phyloP scores from a whole-genome alignment of 2,329 filamentous ascomycete species.

The Aureobasidium pullulans region DNA sequence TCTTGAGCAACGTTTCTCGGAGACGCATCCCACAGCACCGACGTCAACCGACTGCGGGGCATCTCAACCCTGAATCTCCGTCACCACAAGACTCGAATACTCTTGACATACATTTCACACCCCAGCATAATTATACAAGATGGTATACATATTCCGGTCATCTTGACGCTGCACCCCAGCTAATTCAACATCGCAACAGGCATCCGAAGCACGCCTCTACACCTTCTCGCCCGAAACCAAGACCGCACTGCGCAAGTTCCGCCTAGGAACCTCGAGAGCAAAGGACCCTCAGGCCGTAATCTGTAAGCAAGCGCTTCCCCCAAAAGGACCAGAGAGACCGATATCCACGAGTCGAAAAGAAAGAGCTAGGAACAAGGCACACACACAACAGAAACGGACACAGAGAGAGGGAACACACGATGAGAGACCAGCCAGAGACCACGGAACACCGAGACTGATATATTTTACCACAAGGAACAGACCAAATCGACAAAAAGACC shows the following conservation, averaged over 20 bases:
- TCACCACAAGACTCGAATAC: not conserved
- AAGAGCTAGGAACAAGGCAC: not conserved
- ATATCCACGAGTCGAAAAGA: not conserved
- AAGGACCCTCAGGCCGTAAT: constrained; percentile 86
- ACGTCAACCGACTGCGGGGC: constrained; percentile 10
- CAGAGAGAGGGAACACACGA: not conserved
- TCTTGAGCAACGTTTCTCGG: constrained; percentile 3
- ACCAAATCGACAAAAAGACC: constrained; percentile 82
- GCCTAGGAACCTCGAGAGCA: constrained; percentile 78
- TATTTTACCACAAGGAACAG: constrained; percentile 38
- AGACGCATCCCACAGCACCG: not conserved
- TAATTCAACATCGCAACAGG: constrained; percentile 23
- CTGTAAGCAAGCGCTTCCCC: constrained; percentile 58
- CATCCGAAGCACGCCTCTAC: constrained; percentile 84
- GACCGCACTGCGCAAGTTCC: constrained; percentile 88
- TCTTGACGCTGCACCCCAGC: not conserved
- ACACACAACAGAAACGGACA: not conserved
- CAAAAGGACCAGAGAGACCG: constrained; percentile 14
- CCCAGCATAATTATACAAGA: not conserved
- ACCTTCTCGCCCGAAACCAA: constrained; percentile 87
- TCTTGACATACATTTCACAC: not conserved
- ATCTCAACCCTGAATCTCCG: not conserved
- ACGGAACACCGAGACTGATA: not conserved
- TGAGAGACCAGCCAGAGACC: not conserved
- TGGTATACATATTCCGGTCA: not conserved